Evolutionary conservation across 306 rosid species (phyloP).

Genomic region (Prunus kanzakura): DNA sequence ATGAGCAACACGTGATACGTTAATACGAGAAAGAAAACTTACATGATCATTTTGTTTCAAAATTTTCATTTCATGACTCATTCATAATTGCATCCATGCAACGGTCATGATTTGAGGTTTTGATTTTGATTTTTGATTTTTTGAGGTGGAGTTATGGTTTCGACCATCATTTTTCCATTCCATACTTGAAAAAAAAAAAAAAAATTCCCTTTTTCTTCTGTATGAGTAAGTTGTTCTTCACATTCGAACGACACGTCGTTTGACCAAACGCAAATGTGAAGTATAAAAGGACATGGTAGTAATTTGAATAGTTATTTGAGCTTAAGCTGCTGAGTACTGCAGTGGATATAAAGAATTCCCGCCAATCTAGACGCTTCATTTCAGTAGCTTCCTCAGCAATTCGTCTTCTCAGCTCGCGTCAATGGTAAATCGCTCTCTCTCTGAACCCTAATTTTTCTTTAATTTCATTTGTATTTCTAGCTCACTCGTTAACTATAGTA

Average conservation of each 20-base stretch:
- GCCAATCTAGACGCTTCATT: background rate
- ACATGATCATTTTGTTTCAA: too few relatives aligned
- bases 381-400: background rate
- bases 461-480: background rate
- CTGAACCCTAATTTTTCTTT: background rate
- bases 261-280: background rate
- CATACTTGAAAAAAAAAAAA: too few relatives aligned
- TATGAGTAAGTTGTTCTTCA: background rate
- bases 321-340: background rate
- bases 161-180: too few relatives aligned
- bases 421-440: slow-evolving; percentile 23
- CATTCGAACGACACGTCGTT: background rate
- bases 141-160: too few relatives aligned
- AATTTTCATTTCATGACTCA: too few relatives aligned
- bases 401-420: background rate
- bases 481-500: background rate
- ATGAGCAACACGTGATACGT: too few relatives aligned
- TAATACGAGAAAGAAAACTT: too few relatives aligned
- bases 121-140: too few relatives aligned
- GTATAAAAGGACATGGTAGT: background rate
- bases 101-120: too few relatives aligned
- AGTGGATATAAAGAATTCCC: background rate
- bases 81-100: too few relatives aligned
- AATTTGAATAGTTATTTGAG: background rate
- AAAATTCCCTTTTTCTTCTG: background rate